Base-by-base conservation (phyloP, 257 asterid genomes). In the Przewalskia tangutica region DNA sequence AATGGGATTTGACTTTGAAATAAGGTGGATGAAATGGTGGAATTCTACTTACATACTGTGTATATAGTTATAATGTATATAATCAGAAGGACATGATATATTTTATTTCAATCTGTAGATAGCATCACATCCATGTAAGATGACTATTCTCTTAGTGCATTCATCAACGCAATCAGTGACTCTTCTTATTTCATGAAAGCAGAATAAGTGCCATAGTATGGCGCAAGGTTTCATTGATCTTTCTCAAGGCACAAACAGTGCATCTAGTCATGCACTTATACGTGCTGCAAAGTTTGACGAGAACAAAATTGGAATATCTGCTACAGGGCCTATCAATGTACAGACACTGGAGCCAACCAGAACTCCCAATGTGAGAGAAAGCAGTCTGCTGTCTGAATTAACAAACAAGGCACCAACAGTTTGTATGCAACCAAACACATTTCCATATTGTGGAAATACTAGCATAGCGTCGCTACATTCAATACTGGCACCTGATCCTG, bases 261-360 rank as follows among this genome's bases (percentile, higher is more conserved):
- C 83, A 66, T 71, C 94, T 77, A 88, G 85, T 87, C 91, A 88
- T 76, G 90, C 91, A 59, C 64, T 89, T 55, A 73, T 84, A 50
- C 90, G 86, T 83, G 89, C 92, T 23, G 85, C 87, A 71, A 93
- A 86, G 88, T 84, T 87, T 62, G 93, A 90, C 4, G 93, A 89
- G 83, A 89, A 80, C 73, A 93, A 89, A 84, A 86, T 79, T 56
- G 84, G 70, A 40, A 56, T 66, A 77, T 83, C 93, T 83, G 88
- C 89, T 3, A 84, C 85, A 82, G 86, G 84, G 81, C 90, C 91
- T 20, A 77, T 84, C 85, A 88, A 87, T 59, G 93, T 90, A 71
- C 94, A 92, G 83, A 91, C 88, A 82, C 89, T 87, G 27, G 98
- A 91, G 77, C 86, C 94, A 5, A 95, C 89, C 76, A 84, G 91